phyloP scores from a whole-genome alignment of 306 rosid genomes.

The Lithocarpus polystachyus region DNA sequence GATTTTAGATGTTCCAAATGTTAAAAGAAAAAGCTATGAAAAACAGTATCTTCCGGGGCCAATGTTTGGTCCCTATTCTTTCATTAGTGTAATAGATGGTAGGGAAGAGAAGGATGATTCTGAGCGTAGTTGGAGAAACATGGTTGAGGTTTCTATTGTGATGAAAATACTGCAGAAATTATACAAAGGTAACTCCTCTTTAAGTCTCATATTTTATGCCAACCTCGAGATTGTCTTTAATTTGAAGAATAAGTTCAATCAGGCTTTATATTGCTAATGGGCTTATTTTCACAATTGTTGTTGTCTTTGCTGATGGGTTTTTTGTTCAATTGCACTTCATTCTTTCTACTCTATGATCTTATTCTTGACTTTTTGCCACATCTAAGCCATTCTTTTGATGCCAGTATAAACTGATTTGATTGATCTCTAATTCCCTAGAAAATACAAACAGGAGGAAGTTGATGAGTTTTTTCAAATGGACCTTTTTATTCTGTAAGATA shows the following conservation, averaged over 20 bases:
- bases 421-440: not conserved
- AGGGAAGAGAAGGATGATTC: constrained; percentile 67
- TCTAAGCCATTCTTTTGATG: not conserved
- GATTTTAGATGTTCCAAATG: constrained; percentile 59
- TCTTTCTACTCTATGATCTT: not conserved
- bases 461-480: not conserved
- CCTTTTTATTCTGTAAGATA: not conserved
- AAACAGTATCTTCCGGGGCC: constrained; percentile 52
- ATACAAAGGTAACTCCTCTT: constrained; percentile 44
- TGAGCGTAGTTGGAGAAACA: constrained; percentile 62
- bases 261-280: not conserved
- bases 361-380: not conserved
- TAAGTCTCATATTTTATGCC: not conserved
- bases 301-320: not conserved
- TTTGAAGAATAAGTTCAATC: too few relatives aligned
- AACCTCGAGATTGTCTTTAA: not conserved
- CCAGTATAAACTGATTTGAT: not conserved
- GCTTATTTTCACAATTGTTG: not conserved
- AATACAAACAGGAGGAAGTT: not conserved
- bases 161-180: constrained; percentile 45
- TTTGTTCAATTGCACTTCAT: too few relatives aligned
- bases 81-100: constrained; percentile 62
- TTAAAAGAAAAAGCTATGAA: constrained; percentile 32
- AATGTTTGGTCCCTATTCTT: constrained; percentile 77
- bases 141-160: constrained; percentile 64